Base-by-base conservation (phyloP, 352 stramenopile genomes). In the Phytopythium litorale region DNA sequence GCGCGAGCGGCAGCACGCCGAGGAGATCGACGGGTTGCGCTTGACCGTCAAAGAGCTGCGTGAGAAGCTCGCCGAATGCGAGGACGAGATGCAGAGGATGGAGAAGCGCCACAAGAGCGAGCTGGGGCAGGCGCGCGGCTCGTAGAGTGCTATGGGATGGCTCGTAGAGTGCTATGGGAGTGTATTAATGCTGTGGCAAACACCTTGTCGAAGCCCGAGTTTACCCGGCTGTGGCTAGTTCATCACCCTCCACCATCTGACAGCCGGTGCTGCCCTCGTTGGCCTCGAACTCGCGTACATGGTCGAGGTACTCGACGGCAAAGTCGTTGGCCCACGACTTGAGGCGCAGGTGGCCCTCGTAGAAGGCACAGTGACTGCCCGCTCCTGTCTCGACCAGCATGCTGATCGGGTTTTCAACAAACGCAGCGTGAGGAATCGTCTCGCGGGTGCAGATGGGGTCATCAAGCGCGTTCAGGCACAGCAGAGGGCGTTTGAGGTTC, bases 1-100 rank as follows among this genome's bases (percentile, higher is more conserved):
- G 49, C 69, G 72, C 7, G 68, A 80, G 60, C 68, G 68, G n/a
- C 63, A 72, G 49, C 72, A 73, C 11, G 65, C 61, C 9, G 67
- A 84, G 50, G 80, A 92, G 63, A 78, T 68, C 32, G 65, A 83
- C 19, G 71, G 70, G 35, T 69, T 95, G 53, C 78, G 84, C 28
- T 52, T 76, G 2, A 78, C 91, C 40, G 73, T 95, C 25, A 67
- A 79, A 4, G 71, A 86, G 58, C 61, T 91, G 13, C 82, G 87
- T 58, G 71, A 85, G 58, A 87, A 90, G 62, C 68, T 91, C 6
- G 68, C 59, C 28, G 85, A 94, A 58, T 91, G 82, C 32, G 85
- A 94, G 59, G 85, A 94, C n/a, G 85, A 94, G 67, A 94, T 94
- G 48, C 75, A 78, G 56, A 79, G 85, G 40, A 88, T 91, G 21